Evolutionary conservation across 371 early-diverging fungal genomes (phyloP), one percentile per base, ranked within the genome.

Genomic region (Apophysomyces sp.): DNA sequence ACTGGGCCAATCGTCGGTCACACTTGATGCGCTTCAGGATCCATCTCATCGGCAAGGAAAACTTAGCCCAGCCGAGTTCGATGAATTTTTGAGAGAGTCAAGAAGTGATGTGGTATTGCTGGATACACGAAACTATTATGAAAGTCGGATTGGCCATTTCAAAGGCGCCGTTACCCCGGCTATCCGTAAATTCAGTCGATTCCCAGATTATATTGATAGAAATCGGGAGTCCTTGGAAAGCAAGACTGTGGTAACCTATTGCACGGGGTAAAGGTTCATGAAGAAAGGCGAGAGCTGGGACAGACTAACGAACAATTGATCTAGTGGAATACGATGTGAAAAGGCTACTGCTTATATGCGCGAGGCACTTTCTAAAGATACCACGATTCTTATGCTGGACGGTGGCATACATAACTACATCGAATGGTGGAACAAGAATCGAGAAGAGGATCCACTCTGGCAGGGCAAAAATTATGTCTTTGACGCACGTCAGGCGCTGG

Each of bases 371-470:
- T 71, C 74, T 1, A 32, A 59, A 9, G 71, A 71, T 6, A 77
- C 78, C 26, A 52, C 75, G 26, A 83, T 88, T 11, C 66, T 72
- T 36, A 89, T 88, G 89, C 67, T 91, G n/a, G 87, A 91, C 9
- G 91, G 91, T 13, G 91, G 91, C 0, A 89, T 91, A 27, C 89
- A 91, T 58, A 86, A 87, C 52, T 91, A 91, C 52, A 58, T 91
- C 13, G 86, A 89, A 62, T 91, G 91, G 91, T 75, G 80, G 73
- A 77, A 49, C 71, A 26, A 34, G 39, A 34, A 57, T 12, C 54
- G 62, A 13, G 66, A 65, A 60, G 71, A 65, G 9, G 52, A 60
- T 4, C 58, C 68, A 1, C 63, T 87, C 2, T 89, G 88, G 83
- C 70, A 77, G 28, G 91, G 91, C 15, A 80, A 77, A 32, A 91